phyloP scores from a whole-genome alignment of 169 alveolate species.

The Cryptosporidium tyzzeri region DNA sequence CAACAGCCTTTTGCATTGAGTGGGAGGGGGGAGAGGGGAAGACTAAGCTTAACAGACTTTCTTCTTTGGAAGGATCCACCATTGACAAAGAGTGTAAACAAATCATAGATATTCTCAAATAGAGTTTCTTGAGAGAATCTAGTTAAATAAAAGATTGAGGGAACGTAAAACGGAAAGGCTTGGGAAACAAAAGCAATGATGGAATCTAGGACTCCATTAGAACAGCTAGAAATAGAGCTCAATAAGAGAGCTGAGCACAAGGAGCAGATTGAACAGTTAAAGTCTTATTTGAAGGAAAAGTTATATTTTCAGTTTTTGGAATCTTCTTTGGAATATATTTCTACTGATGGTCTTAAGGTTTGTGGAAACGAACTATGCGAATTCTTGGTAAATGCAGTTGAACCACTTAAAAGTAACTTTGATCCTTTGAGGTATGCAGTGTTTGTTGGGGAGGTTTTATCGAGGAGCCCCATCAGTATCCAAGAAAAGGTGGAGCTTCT shows the following conservation, averaged over 20 bases:
- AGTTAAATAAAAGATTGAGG: neutral
- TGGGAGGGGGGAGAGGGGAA: conserved; percentile 65
- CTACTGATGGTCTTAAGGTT: neutral
- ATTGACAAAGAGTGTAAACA: neutral
- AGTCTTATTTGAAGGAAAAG: conserved; percentile 32
- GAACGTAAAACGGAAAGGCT: neutral
- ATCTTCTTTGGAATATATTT: conserved; percentile 16
- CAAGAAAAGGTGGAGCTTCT: conserved; percentile 12
- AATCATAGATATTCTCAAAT: neutral
- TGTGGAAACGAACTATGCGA: neutral
- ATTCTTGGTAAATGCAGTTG: conserved; percentile 33
- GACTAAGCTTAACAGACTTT: neutral
- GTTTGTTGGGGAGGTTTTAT: conserved; percentile 49
- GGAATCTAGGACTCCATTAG: conserved; percentile 49
- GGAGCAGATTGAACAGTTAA: conserved; percentile 32
- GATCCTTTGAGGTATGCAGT: conserved; percentile 56
- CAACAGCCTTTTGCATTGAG: conserved; percentile 14
- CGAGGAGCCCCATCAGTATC: neutral
- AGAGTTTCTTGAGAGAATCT: conserved; percentile 3
- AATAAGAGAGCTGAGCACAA: conserved; percentile 8
- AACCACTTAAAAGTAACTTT: conserved; percentile 47
- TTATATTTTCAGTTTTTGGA: conserved; percentile 60
- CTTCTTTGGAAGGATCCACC: neutral
- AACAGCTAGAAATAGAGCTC: conserved; percentile 50
- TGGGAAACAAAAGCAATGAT: neutral